A percentile compares a stretch with the other conserved stretches of the same genome.
phyloP scores from a whole-genome alignment of 345 rosid genomes.

The Salix arbutifolia region DNA sequence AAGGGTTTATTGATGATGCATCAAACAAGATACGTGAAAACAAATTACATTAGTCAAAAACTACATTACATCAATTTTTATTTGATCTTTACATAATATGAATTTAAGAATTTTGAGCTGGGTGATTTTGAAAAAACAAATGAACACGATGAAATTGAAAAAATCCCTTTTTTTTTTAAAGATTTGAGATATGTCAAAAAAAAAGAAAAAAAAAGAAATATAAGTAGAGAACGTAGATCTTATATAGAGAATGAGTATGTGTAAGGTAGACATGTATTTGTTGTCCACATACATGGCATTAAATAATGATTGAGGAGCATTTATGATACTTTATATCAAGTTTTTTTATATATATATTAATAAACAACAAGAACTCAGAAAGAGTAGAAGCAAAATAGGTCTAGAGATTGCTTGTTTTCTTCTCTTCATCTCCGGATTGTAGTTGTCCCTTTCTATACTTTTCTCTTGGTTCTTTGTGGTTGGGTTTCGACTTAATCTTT shows the following conservation, averaged over 20 bases:
- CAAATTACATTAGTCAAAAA: not conserved
- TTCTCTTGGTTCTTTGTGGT: constrained; percentile 37
- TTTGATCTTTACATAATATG: not conserved
- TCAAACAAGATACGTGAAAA: constrained; percentile 10
- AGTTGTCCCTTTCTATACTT: constrained; percentile 43
- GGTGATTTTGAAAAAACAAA: not conserved
- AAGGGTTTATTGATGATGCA: constrained; percentile 17
- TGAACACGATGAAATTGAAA: not conserved
- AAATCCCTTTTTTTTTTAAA: not conserved
- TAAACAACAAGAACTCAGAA: constrained; percentile 12
- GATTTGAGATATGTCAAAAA: not conserved
- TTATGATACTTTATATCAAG: not conserved
- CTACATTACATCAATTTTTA: not conserved
- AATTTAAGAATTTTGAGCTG: not conserved
- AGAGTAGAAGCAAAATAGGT: constrained; percentile 24
- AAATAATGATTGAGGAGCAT: constrained; percentile 28
- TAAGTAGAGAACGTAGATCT: not conserved
- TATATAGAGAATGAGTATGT: constrained; percentile 13
- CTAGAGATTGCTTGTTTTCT: constrained; percentile 37
- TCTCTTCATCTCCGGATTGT: constrained; percentile 45
- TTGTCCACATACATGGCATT: constrained; percentile 12
- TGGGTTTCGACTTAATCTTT: constrained; percentile 18
- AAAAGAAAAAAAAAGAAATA: not conserved
- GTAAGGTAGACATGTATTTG: constrained; percentile 31
- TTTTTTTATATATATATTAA: not conserved